Evolutionary conservation across 371 early-diverging fungal genomes (phyloP).

Genomic region (Actinomortierella wolfii): DNA sequence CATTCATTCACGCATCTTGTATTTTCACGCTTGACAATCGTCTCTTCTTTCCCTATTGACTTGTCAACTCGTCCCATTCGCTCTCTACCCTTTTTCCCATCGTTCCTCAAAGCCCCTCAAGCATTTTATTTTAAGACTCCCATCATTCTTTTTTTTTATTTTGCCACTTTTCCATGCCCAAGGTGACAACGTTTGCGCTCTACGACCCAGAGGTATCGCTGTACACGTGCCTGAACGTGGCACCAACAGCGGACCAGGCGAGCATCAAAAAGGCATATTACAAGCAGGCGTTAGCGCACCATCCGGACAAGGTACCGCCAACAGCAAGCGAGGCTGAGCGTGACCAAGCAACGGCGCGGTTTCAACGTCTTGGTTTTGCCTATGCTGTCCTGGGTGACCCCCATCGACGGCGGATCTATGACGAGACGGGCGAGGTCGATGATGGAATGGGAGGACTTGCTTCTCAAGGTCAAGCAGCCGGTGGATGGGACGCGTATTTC

Average conservation of each 20-base stretch:
- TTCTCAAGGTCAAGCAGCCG: conserved; percentile 51
- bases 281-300: conserved; percentile 75
- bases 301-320: conserved; percentile 82
- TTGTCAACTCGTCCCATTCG: no score
- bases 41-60: no score
- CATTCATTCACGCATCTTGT: no score
- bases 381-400: conserved; percentile 87
- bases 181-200: conserved; percentile 34
- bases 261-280: conserved; percentile 86
- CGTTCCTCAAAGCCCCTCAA: no score
- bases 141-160: no score
- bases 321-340: conserved; percentile 66
- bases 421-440: conserved; percentile 66
- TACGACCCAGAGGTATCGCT: conserved; percentile 42
- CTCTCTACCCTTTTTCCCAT: no score
- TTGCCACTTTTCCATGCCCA: conserved; percentile 26
- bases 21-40: no score
- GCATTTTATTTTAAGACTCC: no score
- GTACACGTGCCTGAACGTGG: conserved; percentile 29
- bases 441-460: conserved; percentile 48
- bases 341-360: conserved; percentile 74
- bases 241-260: conserved; percentile 28
- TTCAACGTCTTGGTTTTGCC: conserved; percentile 83
- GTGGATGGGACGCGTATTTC: conserved; percentile 86
- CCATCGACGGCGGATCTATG: conserved; percentile 77